These are phyloP conservation scores for Diaporthe velutina DNA, from an alignment of 2,329 filamentous ascomycete species.

Conservation along the genomic window DNA sequence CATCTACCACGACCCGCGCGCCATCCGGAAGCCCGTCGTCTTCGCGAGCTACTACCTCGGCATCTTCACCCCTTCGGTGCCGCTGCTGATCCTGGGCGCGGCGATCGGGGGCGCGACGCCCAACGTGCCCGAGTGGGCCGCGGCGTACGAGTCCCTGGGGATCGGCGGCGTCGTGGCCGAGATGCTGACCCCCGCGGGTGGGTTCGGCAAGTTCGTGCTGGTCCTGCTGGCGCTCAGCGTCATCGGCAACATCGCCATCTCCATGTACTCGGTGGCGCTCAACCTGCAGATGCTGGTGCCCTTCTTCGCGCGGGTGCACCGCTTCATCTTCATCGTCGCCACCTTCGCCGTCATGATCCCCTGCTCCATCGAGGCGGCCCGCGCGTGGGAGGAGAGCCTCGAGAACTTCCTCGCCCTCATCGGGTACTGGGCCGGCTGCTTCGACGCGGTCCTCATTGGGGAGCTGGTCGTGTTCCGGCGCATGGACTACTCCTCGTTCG, in stretches of 20 bases:
- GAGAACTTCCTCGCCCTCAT: constrained; percentile 70
- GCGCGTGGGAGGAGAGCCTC: constrained; percentile 68
- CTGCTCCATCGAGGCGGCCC: constrained; percentile 67
- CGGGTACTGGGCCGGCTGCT: constrained; percentile 70
- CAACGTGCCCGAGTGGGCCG: constrained; percentile 56
- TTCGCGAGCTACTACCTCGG: constrained; percentile 66
- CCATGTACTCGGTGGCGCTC: constrained; percentile 53
- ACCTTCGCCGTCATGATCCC: constrained; percentile 72
- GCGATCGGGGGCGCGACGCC: constrained; percentile 64
- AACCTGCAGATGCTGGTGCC: constrained; percentile 69
- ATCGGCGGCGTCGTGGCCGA: constrained; percentile 60
- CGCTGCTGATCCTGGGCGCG: constrained; percentile 63
- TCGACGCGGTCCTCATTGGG: constrained; percentile 61
- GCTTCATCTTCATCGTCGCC: constrained; percentile 69
- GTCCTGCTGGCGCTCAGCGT: constrained; percentile 59
- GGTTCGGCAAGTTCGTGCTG: constrained; percentile 62
- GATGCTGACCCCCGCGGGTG: constrained; percentile 59
- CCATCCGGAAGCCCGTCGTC: constrained; percentile 50
- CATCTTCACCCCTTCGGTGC: constrained; percentile 62
- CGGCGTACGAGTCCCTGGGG: constrained; percentile 55
- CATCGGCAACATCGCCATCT: constrained; percentile 59
- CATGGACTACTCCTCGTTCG: constrained; percentile 58
- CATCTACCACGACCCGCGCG: constrained; percentile 63
- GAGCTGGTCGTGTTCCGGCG: constrained; percentile 64
- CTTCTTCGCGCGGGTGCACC: constrained; percentile 66